phyloP scores from a whole-genome alignment of 2,329 filamentous ascomycete genomes.

The Ambrosiella cleistominuta region DNA sequence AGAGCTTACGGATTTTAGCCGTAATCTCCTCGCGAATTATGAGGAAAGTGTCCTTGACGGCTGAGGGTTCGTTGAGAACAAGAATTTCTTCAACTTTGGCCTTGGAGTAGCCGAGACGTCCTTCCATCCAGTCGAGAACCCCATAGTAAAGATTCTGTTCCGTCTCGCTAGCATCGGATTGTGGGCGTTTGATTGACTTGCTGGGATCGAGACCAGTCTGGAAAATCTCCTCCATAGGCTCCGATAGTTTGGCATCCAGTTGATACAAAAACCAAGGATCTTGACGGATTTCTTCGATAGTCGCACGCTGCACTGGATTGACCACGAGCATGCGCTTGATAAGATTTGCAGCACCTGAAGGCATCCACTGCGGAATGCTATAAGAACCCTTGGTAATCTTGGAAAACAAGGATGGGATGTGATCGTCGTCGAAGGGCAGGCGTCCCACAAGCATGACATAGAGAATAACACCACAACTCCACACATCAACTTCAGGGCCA shows the following conservation, averaged over 20 bases:
- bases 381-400: conserved; percentile 95
- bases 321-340: conserved; percentile 92
- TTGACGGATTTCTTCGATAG: conserved; percentile 79
- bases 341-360: conserved; percentile 59
- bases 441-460: conserved; percentile 68
- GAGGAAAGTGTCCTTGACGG: conserved; percentile 97
- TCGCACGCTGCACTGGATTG: conserved; percentile 85
- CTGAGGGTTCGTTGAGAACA: conserved; percentile 79
- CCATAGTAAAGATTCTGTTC: conserved; percentile 83
- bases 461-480: conserved; percentile 87
- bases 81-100: conserved; percentile 90
- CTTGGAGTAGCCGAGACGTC: conserved; percentile 94
- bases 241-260: conserved; percentile 69
- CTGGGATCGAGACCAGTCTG: conserved; percentile 89
- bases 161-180: conserved; percentile 54
- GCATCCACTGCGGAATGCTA: conserved; percentile 80
- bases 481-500: conserved; percentile 93
- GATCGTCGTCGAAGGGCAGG: conserved; percentile 93
- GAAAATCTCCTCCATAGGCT: conserved; percentile 77
- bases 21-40: conserved; percentile 77
- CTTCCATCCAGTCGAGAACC: conserved; percentile 88
- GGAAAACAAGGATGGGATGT: conserved; percentile 91
- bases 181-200: conserved; percentile 70
- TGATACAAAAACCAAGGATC: conserved; percentile 90
- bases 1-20: not conserved